Evolutionary conservation across 2,329 filamentous ascomycete species (phyloP).

Genomic region (Pseudocercospora fuligena): DNA sequence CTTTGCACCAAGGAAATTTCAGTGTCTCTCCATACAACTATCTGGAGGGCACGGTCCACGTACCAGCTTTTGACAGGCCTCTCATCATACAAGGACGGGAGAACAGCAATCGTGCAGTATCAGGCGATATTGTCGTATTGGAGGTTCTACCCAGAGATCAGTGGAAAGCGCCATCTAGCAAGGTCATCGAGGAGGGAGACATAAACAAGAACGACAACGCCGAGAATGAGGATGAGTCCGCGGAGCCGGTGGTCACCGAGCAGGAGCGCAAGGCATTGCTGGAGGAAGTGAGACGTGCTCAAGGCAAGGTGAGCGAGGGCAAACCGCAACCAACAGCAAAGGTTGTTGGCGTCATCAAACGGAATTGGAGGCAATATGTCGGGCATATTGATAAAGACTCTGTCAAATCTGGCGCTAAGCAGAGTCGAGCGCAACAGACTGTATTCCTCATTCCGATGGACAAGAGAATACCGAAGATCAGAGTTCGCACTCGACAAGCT

Average conservation of each 20-base stretch:
- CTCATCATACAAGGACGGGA: slow-evolving; percentile 88
- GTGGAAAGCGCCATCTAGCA: slow-evolving; percentile 95
- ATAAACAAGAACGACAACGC: slow-evolving; percentile 93
- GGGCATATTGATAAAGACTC: slow-evolving; percentile 91
- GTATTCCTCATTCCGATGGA: slow-evolving; percentile 98
- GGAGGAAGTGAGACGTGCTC: slow-evolving; percentile 86
- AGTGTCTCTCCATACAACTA: slow-evolving; percentile 99
- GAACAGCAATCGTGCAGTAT: slow-evolving; percentile 92
- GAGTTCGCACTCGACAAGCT: slow-evolving; percentile 87
- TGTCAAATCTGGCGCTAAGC: slow-evolving; percentile 71
- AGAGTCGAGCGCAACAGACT: slow-evolving; percentile 83
- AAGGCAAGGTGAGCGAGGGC: slow-evolving; percentile 75
- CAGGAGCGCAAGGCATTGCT: slow-evolving; percentile 85
- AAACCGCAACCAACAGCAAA: slow-evolving; percentile 86
- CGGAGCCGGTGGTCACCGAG: slow-evolving; percentile 77
- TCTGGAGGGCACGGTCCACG: slow-evolving; percentile 87
- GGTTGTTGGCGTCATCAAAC: slow-evolving; percentile 89
- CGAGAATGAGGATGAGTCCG: slow-evolving; percentile 79
- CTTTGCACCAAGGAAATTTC: slow-evolving; percentile 92
- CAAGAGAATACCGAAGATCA: slow-evolving; percentile 95
- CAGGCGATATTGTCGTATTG: slow-evolving; percentile 90
- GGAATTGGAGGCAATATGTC: slow-evolving; percentile 98
- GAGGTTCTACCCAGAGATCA: slow-evolving; percentile 92
- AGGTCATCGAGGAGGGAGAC: slow-evolving; percentile 92
- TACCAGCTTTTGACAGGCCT: slow-evolving; percentile 86